Evolutionary conservation across 495 filamentous ascomycete species (phyloP).

Genomic region (Geoglossum glabrum): DNA sequence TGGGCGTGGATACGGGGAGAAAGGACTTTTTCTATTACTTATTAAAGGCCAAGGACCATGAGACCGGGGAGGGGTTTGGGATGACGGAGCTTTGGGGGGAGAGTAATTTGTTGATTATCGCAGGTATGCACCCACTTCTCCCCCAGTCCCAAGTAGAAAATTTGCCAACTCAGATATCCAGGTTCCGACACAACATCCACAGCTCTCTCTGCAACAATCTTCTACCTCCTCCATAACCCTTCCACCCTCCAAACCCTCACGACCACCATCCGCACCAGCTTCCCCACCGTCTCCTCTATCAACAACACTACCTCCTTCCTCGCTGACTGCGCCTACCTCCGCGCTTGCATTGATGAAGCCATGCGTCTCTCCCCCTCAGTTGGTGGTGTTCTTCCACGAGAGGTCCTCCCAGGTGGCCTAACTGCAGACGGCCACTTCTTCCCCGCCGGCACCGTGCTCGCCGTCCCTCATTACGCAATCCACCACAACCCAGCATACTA

Average conservation of each 20-base stretch:
- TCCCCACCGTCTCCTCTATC: neutral
- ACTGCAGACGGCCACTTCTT: conserved; percentile 31
- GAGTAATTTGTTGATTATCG: conserved; percentile 39
- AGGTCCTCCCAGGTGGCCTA: conserved; percentile 40
- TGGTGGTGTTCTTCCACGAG: conserved; percentile 33
- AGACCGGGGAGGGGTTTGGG: conserved; percentile 41
- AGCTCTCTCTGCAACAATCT: conserved; percentile 35
- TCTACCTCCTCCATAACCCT: conserved; percentile 38
- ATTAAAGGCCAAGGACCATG: conserved; percentile 34
- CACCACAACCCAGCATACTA: conserved; percentile 37
- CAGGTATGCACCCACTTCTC: too few species aligned
- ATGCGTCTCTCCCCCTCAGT: conserved; percentile 51
- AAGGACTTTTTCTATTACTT: conserved; percentile 46
- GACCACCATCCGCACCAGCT: conserved; percentile 27
- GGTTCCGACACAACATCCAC: conserved; percentile 38
- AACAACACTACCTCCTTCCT: conserved; percentile 10
- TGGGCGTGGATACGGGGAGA: conserved; percentile 33
- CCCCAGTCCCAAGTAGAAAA: neutral
- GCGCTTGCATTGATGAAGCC: conserved; percentile 43
- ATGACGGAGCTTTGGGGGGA: conserved; percentile 51
- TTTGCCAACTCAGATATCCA: neutral
- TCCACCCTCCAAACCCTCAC: conserved; percentile 22
- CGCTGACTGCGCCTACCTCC: conserved; percentile 30
- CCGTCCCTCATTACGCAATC: conserved; percentile 32
- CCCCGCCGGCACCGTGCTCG: conserved; percentile 30